These are phyloP conservation scores for Cyclocybe aegerita DNA, from an alignment of 768 basidiomycete genomes.

Conservation along the genomic window DNA sequence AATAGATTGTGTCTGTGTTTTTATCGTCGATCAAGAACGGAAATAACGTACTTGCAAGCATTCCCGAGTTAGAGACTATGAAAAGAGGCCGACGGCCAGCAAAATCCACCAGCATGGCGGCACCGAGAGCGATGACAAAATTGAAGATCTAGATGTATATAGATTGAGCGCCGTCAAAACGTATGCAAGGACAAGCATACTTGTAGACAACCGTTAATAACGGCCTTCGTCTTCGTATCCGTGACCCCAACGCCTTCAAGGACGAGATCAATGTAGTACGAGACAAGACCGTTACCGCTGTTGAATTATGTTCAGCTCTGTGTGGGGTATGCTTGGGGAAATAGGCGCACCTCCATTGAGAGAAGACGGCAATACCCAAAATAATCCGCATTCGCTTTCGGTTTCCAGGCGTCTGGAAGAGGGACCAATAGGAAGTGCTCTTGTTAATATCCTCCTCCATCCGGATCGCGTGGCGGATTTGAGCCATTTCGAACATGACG, in stretches of 20 bases:
- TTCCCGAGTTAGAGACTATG: constrained; percentile 58
- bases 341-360: constrained; percentile 64
- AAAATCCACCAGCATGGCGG: constrained; percentile 64
- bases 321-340: background rate
- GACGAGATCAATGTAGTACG: constrained; percentile 72
- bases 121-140: constrained; percentile 54
- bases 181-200: constrained; percentile 3
- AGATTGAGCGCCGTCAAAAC: background rate
- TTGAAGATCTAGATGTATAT: constrained; percentile 51
- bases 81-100: constrained; percentile 71
- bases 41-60: constrained; percentile 45
- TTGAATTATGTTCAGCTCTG: background rate
- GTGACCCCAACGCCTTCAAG: constrained; percentile 64
- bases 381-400: constrained; percentile 67
- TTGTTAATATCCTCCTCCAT: constrained; percentile 56
- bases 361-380: constrained; percentile 65
- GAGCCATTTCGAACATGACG: constrained; percentile 55
- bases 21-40: background rate
- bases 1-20: background rate
- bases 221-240: constrained; percentile 42
- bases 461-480: constrained; percentile 68
- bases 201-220: constrained; percentile 20
- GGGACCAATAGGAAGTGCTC: constrained; percentile 46
- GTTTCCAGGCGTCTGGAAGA: constrained; percentile 67
- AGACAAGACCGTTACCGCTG: constrained; percentile 69